Evolutionary conservation across 768 basidiomycete species (phyloP), one percentile per base, ranked within the genome.

Genomic region (Lentinula guzmanii): DNA sequence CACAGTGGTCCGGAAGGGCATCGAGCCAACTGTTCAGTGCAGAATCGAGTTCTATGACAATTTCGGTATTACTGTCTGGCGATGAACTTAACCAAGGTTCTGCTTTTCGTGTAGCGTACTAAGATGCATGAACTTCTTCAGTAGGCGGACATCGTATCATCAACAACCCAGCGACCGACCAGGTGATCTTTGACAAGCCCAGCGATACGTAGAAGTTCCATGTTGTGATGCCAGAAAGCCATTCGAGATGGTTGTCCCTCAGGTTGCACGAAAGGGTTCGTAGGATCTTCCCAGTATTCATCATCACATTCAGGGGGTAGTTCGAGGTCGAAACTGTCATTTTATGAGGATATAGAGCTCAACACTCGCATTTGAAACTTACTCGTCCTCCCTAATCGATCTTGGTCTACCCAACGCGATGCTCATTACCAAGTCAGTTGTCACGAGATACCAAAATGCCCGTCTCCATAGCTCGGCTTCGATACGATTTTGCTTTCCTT

Each of bases 1-100:
- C 58, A 78, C 77, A 62, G 39, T 78, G 77, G 43, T 73, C 70
- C 1, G 85, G 85, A 3, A 86, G 75, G 4, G 75, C 70, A 52
- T 85, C 81, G 1, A 82, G 72, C 86, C 86, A 87, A n/a, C 77
- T 74, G 62, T 86, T 86, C n/a, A 87, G 67, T 2, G 78, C 80
- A 9, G 82, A 83, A 69, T 60, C 58, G n/a, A 60, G 5, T 41
- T 60, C 46, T 39, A 54, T 51, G 35, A 53, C 50, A 24, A 18
- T 48, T 9, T 48, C 46, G 6, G 46, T 18, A 24, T 48, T 48
- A 4, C 46, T 18, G 4, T 21, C 46, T 16, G 46, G 18, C 18
- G 46, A 48, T 24, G 46, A 48, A 48, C 21, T n/a, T n/a, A 21
- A 18, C 46, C 46, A 48, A 9, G 46, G 46, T n/a, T n/a, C 46